Evolutionary conservation across 2,329 filamentous ascomycete genomes (phyloP).

Genomic region (Phyllosticta citriasiana): DNA sequence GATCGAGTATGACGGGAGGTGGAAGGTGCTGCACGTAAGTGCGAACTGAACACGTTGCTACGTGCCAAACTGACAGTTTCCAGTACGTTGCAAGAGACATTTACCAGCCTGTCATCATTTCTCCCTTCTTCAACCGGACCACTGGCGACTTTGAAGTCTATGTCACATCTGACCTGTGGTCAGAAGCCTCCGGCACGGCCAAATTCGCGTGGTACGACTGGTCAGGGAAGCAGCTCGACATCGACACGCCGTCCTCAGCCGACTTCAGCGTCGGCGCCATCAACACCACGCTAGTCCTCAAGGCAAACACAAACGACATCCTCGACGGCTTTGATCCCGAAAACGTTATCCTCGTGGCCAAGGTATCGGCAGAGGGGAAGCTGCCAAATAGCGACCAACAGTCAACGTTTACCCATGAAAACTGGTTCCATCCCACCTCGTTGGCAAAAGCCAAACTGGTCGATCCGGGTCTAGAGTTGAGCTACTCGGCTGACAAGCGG

Average conservation of each 20-base stretch:
- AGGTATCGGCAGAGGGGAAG: conserved; percentile 35
- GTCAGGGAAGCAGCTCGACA: conserved; percentile 34
- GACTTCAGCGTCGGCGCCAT: conserved; percentile 40
- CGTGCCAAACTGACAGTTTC: not conserved
- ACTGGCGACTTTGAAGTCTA: conserved; percentile 44
- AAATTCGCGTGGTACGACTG: conserved; percentile 44
- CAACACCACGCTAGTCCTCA: conserved; percentile 41
- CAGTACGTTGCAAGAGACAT: conserved; percentile 46
- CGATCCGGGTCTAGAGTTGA: conserved; percentile 39
- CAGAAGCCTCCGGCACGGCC: conserved; percentile 35
- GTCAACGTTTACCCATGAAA: conserved; percentile 38
- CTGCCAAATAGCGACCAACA: conserved; percentile 36
- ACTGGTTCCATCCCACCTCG: conserved; percentile 40
- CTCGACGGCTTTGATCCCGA: conserved; percentile 21
- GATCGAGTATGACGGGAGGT: conserved; percentile 52
- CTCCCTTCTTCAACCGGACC: conserved; percentile 44
- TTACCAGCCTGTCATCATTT: conserved; percentile 50
- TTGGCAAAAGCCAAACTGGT: conserved; percentile 37
- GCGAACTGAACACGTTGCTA: too few relatives aligned
- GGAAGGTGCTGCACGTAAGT: conserved; percentile 47
- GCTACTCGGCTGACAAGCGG: conserved; percentile 19
- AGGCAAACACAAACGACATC: conserved; percentile 28
- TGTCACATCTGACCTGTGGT: conserved; percentile 50
- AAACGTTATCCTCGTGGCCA: conserved; percentile 36
- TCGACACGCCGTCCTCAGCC: conserved; percentile 23